phyloP scores from a whole-genome alignment of 768 basidiomycete genomes.

The Phylloporus sp. region DNA sequence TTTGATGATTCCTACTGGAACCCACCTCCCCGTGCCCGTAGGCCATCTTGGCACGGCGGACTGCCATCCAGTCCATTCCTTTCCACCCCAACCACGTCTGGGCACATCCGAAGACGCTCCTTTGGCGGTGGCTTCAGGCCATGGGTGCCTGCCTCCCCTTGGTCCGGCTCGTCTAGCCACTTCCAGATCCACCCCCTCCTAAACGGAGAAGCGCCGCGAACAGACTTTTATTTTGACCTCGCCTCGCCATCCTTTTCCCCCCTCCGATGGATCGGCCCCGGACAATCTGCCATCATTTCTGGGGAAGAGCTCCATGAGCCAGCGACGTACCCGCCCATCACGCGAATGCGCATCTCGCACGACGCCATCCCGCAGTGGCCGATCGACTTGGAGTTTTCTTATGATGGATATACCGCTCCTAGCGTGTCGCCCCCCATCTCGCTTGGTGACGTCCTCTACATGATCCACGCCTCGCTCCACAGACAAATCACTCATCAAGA shows the following conservation, averaged over 20 bases:
- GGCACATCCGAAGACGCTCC: slow-evolving; percentile 22
- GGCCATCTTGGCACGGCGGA: slow-evolving; percentile 42
- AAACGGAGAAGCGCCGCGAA: slow-evolving; percentile 44
- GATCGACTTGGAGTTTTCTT: slow-evolving; percentile 44
- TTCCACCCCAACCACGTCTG: slow-evolving; percentile 9
- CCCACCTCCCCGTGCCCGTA: slow-evolving; percentile 31
- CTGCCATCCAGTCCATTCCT: slow-evolving; percentile 24
- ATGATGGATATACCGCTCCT: slow-evolving; percentile 22
- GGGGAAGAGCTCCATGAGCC: slow-evolving; percentile 44
- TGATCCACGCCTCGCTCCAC: slow-evolving; percentile 46
- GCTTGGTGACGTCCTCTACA: slow-evolving; percentile 53
- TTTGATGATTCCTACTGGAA: slow-evolving; percentile 21
- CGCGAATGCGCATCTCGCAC: slow-evolving; percentile 51
- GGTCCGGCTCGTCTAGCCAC: slow-evolving; percentile 20
- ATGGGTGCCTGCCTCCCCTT: slow-evolving; percentile 24
- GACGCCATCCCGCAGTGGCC: slow-evolving; percentile 60
- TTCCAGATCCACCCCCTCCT: slow-evolving; percentile 33
- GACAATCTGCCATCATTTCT: slow-evolving; percentile 37
- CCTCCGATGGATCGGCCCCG: slow-evolving; percentile 34
- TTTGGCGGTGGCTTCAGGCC: slow-evolving; percentile 23
- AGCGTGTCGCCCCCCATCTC: slow-evolving; percentile 40
- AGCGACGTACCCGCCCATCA: slow-evolving; percentile 53
- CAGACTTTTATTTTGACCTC: slow-evolving; percentile 53
- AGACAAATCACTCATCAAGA: slow-evolving; percentile 34
- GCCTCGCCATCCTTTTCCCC: slow-evolving; percentile 45